A percentile compares a stretch with the other conserved stretches of the same genome.
Conservation (phyloP, 192 early-diverging fungal genomes). For the Mortierella alpina region DNA sequence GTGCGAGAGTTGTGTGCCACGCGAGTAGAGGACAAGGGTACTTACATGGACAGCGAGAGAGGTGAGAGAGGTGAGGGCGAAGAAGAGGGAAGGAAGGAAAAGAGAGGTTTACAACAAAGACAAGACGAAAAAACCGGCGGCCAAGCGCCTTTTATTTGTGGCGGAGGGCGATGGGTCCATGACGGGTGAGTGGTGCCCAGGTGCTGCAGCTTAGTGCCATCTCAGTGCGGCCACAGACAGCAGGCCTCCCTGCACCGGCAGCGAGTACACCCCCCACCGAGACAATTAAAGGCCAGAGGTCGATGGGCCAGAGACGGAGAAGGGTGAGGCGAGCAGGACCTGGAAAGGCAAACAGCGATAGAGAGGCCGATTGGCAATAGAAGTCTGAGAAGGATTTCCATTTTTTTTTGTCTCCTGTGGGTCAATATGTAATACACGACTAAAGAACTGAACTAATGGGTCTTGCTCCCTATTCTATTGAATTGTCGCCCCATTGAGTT, state of each 20-base stretch:
- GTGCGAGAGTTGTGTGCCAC: too few species aligned
- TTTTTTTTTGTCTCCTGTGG: slow-evolving; percentile 1
- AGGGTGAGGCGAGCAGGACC: neutral
- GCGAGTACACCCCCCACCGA: too few species aligned
- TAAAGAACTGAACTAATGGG: too few species aligned
- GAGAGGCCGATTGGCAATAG: slow-evolving; percentile 26
- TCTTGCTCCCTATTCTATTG: neutral
- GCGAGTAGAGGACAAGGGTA: neutral
- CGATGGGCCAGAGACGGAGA: neutral
- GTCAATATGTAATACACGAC: neutral
- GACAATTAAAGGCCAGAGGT: too few species aligned
- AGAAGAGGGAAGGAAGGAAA: neutral
- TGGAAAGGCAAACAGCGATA: neutral
- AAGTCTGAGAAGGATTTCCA: slow-evolving; percentile 24
- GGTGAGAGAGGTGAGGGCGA: neutral
- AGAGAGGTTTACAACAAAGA: neutral
- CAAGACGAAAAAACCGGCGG: neutral
- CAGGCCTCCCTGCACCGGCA: too few species aligned
- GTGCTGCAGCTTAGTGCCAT: neutral
- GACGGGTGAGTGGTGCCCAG: slow-evolving; percentile 5
- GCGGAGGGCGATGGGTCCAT: neutral
- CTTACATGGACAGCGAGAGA: neutral
- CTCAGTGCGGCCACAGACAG: too few species aligned
- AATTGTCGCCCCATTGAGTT: neutral
- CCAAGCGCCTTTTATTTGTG: neutral